Conservation (phyloP, 768 basidiomycete genomes). For the Phaffia australis region DNA sequence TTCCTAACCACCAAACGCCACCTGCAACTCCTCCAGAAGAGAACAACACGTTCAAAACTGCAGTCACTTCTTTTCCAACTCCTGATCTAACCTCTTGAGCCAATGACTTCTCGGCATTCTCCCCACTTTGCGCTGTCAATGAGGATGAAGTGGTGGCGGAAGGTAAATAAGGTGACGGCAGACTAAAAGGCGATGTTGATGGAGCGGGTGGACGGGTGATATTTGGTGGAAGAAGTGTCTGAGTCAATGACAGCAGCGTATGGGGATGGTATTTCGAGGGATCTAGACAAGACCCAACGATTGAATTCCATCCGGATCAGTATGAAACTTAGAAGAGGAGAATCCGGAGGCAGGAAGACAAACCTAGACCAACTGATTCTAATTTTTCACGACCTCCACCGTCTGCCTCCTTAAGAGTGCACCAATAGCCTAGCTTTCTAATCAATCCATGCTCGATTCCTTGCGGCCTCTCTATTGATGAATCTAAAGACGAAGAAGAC, state of each 20-base stretch:
- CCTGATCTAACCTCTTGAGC: conserved; percentile 80
- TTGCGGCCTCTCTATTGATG: no score
- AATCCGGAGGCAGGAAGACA: no score
- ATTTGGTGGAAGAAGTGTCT: background rate
- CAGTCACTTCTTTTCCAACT: conserved; percentile 53
- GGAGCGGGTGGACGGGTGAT: background rate
- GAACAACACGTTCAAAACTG: conserved; percentile 39
- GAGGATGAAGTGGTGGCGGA: conserved; percentile 40
- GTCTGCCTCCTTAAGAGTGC: no score
- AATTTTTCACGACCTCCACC: no score
- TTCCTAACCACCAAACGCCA: conserved; percentile 22
- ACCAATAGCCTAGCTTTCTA: no score
- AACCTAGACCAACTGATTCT: no score
- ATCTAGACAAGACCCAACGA: background rate
- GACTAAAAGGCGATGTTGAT: background rate
- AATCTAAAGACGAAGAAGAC: no score
- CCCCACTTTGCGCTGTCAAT: conserved; percentile 37
- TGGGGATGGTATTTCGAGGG: background rate
- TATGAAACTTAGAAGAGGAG: no score
- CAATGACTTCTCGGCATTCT: conserved; percentile 67
- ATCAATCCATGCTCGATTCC: no score
- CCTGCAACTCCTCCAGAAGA: conserved; percentile 30
- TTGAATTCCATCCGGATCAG: no score
- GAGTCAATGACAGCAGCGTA: background rate
- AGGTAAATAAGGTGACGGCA: conserved; percentile 53